phyloP scores from a whole-genome alignment of 2,329 filamentous ascomycete genomes.

The Pseudogymnoascus sp. region DNA sequence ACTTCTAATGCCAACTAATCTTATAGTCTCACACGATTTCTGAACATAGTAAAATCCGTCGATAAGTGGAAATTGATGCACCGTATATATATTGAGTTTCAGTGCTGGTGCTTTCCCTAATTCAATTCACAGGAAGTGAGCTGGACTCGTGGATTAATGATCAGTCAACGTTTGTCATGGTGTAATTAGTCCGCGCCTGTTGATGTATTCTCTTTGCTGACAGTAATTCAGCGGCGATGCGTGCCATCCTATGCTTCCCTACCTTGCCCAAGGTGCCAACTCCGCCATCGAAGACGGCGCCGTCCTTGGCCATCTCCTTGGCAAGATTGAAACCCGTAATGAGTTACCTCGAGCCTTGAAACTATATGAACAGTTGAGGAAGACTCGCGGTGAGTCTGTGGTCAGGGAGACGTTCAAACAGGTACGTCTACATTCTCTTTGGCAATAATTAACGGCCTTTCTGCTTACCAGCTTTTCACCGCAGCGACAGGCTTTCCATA shows the following conservation, averaged over 20 bases:
- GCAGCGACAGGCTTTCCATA: conserved; percentile 3
- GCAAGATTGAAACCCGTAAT: conserved; percentile 34
- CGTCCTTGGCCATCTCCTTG: conserved; percentile 45
- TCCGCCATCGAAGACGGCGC: conserved; percentile 52
- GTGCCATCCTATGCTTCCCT: conserved; percentile 56
- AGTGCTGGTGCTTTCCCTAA: neutral
- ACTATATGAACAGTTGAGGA: conserved; percentile 41
- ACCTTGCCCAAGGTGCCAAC: conserved; percentile 47
- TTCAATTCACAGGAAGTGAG: neutral
- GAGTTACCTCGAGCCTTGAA: conserved; percentile 17
- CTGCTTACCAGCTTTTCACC: neutral
- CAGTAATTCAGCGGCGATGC: conserved; percentile 41
- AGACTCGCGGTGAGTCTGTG: conserved; percentile 40
- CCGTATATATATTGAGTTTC: neutral
- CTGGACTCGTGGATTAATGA: conserved; percentile 40
- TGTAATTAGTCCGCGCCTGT: conserved; percentile 49
- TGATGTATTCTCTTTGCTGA: conserved; percentile 47
- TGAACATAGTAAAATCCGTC: conserved; percentile 41
- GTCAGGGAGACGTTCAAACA: conserved; percentile 18
- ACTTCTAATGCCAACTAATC: conserved; percentile 26
- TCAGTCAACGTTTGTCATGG: conserved; percentile 47
- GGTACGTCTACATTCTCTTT: neutral
- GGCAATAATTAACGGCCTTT: neutral
- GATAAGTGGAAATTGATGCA: neutral
- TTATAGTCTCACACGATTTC: conserved; percentile 47